A percentile compares a stretch with the other conserved stretches of the same genome.
These are phyloP conservation scores for Gloeostereum incarnatum DNA, from an alignment of 768 basidiomycete species.

Conservation along the genomic window DNA sequence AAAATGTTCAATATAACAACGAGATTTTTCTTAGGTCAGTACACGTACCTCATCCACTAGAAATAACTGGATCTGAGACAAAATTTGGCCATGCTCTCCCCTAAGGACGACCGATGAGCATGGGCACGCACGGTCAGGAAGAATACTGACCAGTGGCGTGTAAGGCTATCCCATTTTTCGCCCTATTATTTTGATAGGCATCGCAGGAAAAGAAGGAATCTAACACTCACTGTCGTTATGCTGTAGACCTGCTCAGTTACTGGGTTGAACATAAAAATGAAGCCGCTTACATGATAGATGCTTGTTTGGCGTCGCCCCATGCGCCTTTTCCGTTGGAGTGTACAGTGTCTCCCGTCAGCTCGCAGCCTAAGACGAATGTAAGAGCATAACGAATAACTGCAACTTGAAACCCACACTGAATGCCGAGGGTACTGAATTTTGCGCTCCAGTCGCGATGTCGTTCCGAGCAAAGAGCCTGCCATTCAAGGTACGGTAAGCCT, in stretches of 20 bases:
- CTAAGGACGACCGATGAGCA: constrained; percentile 20
- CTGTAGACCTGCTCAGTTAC: constrained; percentile 22
- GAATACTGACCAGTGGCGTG: constrained; percentile 61
- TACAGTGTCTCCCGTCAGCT: constrained; percentile 89
- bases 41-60: constrained; percentile 79
- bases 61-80: constrained; percentile 69
- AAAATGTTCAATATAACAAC: background rate
- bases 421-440: constrained; percentile 69
- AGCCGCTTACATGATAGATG: constrained; percentile 64
- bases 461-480: constrained; percentile 82
- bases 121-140: background rate
- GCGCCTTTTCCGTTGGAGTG: constrained; percentile 51
- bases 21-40: background rate
- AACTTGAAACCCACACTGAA: constrained; percentile 49
- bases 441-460: constrained; percentile 73
- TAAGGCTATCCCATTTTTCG: constrained; percentile 96
- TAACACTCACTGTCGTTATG: constrained; percentile 60
- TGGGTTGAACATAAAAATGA: background rate
- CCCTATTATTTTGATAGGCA: constrained; percentile 42
- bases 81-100: constrained; percentile 53
- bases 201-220: constrained; percentile 1
- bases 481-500: constrained; percentile 2
- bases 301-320: constrained; percentile 66
- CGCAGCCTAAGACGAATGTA: constrained; percentile 48
- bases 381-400: background rate